These are phyloP conservation scores for Acacia confusa DNA, from an alignment of 306 rosid genomes.

Conservation along the genomic window DNA sequence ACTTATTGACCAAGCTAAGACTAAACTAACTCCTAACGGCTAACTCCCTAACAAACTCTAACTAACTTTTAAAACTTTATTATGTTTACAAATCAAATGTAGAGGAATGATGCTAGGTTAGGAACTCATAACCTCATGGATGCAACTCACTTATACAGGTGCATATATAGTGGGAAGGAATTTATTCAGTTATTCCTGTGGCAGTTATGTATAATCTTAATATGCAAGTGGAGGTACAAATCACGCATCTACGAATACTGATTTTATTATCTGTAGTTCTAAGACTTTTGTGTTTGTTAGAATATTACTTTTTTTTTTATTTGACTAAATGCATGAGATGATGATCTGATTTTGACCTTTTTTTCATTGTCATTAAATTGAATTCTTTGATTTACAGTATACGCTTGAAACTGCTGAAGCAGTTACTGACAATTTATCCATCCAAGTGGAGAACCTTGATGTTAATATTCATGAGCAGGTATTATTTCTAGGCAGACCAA, in stretches of 20 bases:
- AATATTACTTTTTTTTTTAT: not conserved
- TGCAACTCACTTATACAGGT: not conserved
- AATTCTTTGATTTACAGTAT: slow-evolving; percentile 44
- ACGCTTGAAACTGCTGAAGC: slow-evolving; percentile 46
- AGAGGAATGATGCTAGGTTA: not conserved
- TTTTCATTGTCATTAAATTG: not conserved
- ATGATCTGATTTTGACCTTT: not conserved
- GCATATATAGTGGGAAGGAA: not conserved
- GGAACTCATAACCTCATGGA: not conserved
- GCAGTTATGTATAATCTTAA: not conserved
- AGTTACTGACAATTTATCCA: slow-evolving; percentile 38
- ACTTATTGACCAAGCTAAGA: no score
- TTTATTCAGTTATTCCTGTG: not conserved
- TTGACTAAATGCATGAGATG: not conserved
- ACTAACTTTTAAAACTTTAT: no score
- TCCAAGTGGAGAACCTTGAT: slow-evolving; percentile 52
- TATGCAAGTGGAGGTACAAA: slow-evolving; percentile 5
- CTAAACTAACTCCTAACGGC: no score
- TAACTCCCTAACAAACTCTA: no score
- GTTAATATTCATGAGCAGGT: slow-evolving; percentile 59
- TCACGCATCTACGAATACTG: slow-evolving; percentile 1
- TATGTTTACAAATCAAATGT: no score
- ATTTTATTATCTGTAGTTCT: no score
- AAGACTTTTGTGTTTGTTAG: not conserved
- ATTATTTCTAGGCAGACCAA: slow-evolving; percentile 6